Evolutionary conservation across 1,139 yeast genomes (phyloP).

Genomic region (Geotrichum histeridarum): DNA sequence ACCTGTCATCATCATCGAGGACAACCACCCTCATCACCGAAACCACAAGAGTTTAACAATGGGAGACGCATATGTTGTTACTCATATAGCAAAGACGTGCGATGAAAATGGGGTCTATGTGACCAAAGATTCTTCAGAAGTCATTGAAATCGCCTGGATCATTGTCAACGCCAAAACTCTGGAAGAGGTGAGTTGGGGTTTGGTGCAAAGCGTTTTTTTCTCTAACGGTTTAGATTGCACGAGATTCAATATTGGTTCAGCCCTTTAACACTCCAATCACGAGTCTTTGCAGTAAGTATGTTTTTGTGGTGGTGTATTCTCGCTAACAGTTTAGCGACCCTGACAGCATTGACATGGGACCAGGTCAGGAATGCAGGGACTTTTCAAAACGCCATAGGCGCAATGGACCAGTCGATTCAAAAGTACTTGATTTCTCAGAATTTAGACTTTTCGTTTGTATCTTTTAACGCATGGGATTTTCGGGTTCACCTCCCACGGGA

Average conservation of each 20-base stretch:
- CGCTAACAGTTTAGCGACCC: constrained; percentile 3
- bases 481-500: constrained; percentile 76
- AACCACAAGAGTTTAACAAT: constrained; percentile 31
- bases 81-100: constrained; percentile 62
- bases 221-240: constrained; percentile 28
- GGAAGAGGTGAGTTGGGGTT: constrained; percentile 28
- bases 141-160: constrained; percentile 64
- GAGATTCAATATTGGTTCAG: constrained; percentile 49
- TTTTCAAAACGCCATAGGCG: constrained; percentile 56
- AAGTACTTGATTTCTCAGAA: constrained; percentile 43
- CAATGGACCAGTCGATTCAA: constrained; percentile 50
- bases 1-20: not conserved
- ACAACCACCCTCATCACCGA: not conserved
- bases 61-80: constrained; percentile 59
- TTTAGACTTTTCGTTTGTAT: constrained; percentile 60
- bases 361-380: constrained; percentile 47
- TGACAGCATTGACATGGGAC: constrained; percentile 58
- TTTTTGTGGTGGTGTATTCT: not conserved
- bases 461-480: constrained; percentile 62
- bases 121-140: constrained; percentile 59
- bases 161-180: constrained; percentile 41
- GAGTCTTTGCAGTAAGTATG: constrained; percentile 45
- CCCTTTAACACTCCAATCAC: constrained; percentile 69
- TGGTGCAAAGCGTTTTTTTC: constrained; percentile 21
- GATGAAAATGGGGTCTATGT: constrained; percentile 59